These are phyloP conservation scores for Chaetoceros muelleri DNA, from an alignment of 108 stramenopile genomes.

Conservation along the genomic window DNA sequence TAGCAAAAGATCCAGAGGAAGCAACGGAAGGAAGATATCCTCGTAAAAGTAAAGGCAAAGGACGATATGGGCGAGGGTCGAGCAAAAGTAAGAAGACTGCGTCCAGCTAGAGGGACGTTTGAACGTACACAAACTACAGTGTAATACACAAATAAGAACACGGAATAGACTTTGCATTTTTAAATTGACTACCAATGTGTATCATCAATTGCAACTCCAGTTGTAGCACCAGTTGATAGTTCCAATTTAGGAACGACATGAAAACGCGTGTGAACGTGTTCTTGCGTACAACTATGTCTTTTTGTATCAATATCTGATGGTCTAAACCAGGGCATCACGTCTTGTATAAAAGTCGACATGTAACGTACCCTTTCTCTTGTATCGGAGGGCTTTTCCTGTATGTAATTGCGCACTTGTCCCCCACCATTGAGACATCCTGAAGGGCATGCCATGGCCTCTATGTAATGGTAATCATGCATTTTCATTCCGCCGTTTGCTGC, in stretches of 20 bases:
- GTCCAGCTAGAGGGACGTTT: too few relatives aligned
- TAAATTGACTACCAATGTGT: conserved; percentile 53
- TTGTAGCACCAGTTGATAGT: conserved; percentile 59
- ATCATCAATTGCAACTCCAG: conserved; percentile 66
- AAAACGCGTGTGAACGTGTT: conserved; percentile 45
- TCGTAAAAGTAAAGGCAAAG: not conserved
- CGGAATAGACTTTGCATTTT: too few relatives aligned
- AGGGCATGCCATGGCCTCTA: conserved; percentile 99
- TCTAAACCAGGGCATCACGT: conserved; percentile 3
- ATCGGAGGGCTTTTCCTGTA: conserved; percentile 70
- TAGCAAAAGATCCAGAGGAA: not conserved
- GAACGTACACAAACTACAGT: too few relatives aligned
- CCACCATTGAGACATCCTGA: conserved; percentile 96
- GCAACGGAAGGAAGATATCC: not conserved
- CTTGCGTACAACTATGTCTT: not conserved
- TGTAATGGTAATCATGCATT: conserved; percentile 49
- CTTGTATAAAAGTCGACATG: conserved; percentile 17
- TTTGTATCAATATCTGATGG: not conserved
- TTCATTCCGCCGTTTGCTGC: conserved; percentile 1
- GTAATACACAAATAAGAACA: too few relatives aligned
- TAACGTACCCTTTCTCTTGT: conserved; percentile 50
- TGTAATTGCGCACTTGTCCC: conserved; percentile 54
- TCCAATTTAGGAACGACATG: conserved; percentile 80
- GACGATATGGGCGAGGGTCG: too few relatives aligned
- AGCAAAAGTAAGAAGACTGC: too few relatives aligned